Evolutionary conservation across 192 early-diverging fungal genomes (phyloP), one percentile per base, ranked within the genome.

Genomic region (Coemansia sp.): DNA sequence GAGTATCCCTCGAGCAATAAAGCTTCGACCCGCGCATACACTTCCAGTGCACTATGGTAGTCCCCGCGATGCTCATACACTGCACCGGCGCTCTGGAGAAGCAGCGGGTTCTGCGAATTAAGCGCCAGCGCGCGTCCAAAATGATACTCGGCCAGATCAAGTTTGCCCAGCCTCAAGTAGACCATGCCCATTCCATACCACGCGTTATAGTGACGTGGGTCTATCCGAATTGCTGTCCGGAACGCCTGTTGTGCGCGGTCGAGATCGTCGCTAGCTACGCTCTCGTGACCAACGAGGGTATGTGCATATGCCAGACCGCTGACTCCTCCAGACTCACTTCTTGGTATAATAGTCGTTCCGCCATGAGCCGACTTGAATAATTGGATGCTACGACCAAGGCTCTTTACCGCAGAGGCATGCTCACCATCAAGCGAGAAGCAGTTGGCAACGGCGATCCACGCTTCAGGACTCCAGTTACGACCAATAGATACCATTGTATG

Each of bases 271-370:
- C 81, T 77, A 4, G 82, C 80, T 39, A 87, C 74, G 67, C 83
- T 90, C 60, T 95, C 94, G 55, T 93, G 91, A 0, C 93, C 94
- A 9, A 81, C 72, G 39, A 97, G 80, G 11, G 93, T 91, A 48
- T 97, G 84, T 17, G 90, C 91, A 61, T 94, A 95, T 9, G 83
- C 81, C 53, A 80, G 61, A 2, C 77, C 64, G 11, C 53, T 34
- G 1, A 59, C 42, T 10, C 67, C 60, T 19, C 71, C 71, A 13
- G 72, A 70, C 49, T 71, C 65, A 43, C 39, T 62, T 6, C 77
- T 61, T 9, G 74, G 71, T 19, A 57, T 54, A 38, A 62, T 49
- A 14, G 55, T 41, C 0, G 44, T 62, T 4, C 63, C 68, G 49
- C 73, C 64, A 18, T 42, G 65, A 22, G 65, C 24, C 1, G 62